These are phyloP conservation scores for Pyrenochaeta sp. DNA, from an alignment of 2,329 filamentous ascomycete species.

Conservation along the genomic window DNA sequence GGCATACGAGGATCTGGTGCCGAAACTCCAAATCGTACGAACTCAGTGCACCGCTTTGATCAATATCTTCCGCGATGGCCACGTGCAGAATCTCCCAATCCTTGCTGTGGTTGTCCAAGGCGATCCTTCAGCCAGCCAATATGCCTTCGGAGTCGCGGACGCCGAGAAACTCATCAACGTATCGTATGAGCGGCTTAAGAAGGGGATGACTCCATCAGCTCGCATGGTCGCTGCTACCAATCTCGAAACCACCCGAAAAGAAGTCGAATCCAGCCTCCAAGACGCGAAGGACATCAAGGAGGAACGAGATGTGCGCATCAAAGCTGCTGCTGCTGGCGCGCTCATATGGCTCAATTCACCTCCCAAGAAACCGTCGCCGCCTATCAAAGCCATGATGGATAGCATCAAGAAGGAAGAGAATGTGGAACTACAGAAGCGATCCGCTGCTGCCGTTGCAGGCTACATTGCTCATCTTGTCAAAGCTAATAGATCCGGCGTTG, in stretches of 20 bases:
- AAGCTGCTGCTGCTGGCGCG: conserved; percentile 84
- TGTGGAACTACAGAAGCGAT: conserved; percentile 83
- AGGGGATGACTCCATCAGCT: conserved; percentile 85
- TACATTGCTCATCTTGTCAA: conserved; percentile 87
- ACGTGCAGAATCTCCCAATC: conserved; percentile 70
- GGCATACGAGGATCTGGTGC: conserved; percentile 89
- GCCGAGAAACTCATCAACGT: conserved; percentile 86
- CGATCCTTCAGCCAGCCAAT: conserved; percentile 88
- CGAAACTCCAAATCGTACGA: conserved; percentile 85
- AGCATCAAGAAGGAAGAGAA: conserved; percentile 97
- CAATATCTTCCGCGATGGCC: conserved; percentile 82
- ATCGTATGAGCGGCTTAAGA: conserved; percentile 89
- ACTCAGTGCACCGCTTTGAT: conserved; percentile 91
- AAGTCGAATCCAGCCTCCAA: conserved; percentile 74
- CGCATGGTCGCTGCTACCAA: conserved; percentile 82
- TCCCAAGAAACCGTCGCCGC: conserved; percentile 89
- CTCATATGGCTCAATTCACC: conserved; percentile 85
- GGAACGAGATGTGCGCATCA: conserved; percentile 83
- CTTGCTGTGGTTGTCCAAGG: conserved; percentile 94
- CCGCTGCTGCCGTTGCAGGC: conserved; percentile 81
- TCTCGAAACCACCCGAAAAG: conserved; percentile 77
- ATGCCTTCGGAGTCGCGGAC: conserved; percentile 85
- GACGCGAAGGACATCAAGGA: conserved; percentile 83
- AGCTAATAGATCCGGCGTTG: conserved; percentile 80
- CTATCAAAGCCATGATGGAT: conserved; percentile 98